Percentiles rank a stretch among this genome's conserved stretches.
phyloP scores from a whole-genome alignment of 306 rosid genomes.

The Luffa acutangula region DNA sequence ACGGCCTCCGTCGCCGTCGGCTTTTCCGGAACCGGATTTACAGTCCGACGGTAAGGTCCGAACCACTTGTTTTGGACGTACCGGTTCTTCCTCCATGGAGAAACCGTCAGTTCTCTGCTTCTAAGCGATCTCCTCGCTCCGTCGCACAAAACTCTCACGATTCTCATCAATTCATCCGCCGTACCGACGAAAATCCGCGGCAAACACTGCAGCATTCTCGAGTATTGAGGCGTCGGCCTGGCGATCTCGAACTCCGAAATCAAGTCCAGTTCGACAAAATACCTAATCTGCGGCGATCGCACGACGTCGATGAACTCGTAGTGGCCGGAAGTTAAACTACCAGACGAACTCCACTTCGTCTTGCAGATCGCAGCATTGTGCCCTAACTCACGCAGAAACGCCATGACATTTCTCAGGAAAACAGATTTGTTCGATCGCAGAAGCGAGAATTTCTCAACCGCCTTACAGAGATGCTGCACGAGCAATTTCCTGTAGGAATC shows the following conservation, averaged over 20 bases:
- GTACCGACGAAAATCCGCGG: slow-evolving; percentile 45
- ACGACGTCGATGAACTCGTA: slow-evolving; percentile 67
- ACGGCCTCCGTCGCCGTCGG: not conserved
- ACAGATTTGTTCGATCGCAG: slow-evolving; percentile 12
- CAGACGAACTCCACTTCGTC: slow-evolving; percentile 50
- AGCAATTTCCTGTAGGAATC: slow-evolving; percentile 35
- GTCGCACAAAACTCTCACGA: slow-evolving; percentile 37
- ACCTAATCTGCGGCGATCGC: slow-evolving; percentile 26
- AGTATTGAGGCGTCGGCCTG: slow-evolving; percentile 36
- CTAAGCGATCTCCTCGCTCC: slow-evolving; percentile 47
- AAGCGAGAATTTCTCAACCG: slow-evolving; percentile 19
- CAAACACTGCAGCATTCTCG: slow-evolving; percentile 21
- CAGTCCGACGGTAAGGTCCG: slow-evolving; percentile 48
- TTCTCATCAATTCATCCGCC: slow-evolving; percentile 44
- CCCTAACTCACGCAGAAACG: slow-evolving; percentile 38
- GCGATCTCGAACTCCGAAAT: slow-evolving; percentile 50
- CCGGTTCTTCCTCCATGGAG: slow-evolving; percentile 82
- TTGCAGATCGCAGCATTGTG: slow-evolving; percentile 83
- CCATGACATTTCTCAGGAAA: slow-evolving; percentile 38
- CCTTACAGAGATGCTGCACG: slow-evolving; percentile 34
- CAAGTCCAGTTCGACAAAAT: slow-evolving; percentile 54
- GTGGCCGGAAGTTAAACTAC: slow-evolving; percentile 34
- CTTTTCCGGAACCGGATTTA: slow-evolving; percentile 35
- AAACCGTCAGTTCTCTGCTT: slow-evolving; percentile 35
- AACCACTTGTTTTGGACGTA: slow-evolving; percentile 82